Percentiles rank a stretch among this genome's conserved stretches.
Conservation (phyloP, 169 alveolate genomes). For the Eimeria brunetti region DNA sequence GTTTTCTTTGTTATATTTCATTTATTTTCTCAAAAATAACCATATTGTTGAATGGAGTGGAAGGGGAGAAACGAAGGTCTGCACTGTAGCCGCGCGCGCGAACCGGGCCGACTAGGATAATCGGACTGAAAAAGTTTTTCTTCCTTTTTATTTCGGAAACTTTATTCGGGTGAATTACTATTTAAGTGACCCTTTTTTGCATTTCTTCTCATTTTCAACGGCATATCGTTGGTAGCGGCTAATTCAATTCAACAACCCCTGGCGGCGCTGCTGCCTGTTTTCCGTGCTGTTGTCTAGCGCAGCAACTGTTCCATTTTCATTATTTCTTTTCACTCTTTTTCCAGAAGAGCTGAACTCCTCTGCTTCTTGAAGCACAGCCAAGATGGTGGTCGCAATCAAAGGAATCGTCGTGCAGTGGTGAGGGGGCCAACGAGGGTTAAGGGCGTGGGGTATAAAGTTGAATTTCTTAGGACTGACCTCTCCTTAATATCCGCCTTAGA, state of each 20-base stretch:
- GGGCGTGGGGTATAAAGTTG: not conserved
- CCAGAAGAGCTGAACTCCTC: not conserved
- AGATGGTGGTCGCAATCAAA: conserved; percentile 79
- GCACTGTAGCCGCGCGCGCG: not conserved
- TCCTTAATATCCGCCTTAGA: too few relatives aligned
- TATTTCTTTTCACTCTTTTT: not conserved
- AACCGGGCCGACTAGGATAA: not conserved
- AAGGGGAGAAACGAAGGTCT: not conserved
- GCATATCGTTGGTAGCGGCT: not conserved
- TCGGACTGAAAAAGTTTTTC: not conserved
- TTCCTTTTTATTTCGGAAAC: not conserved
- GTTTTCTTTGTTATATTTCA: not conserved
- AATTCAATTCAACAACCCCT: not conserved
- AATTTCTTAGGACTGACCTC: too few relatives aligned
- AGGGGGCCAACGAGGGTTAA: not conserved
- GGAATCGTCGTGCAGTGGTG: conserved; percentile 80
- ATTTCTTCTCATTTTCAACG: not conserved
- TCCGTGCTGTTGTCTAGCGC: not conserved
- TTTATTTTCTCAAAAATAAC: not conserved
- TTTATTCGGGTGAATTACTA: not conserved
- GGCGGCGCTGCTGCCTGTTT: not conserved
- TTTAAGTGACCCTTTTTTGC: not conserved
- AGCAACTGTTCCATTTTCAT: not conserved
- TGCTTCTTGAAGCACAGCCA: not conserved
- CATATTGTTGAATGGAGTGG: not conserved